Percentiles rank a stretch among this genome's conserved stretches.
Evolutionary conservation across 371 early-diverging fungal genomes (phyloP).

Genomic region (Mucor irregularis): DNA sequence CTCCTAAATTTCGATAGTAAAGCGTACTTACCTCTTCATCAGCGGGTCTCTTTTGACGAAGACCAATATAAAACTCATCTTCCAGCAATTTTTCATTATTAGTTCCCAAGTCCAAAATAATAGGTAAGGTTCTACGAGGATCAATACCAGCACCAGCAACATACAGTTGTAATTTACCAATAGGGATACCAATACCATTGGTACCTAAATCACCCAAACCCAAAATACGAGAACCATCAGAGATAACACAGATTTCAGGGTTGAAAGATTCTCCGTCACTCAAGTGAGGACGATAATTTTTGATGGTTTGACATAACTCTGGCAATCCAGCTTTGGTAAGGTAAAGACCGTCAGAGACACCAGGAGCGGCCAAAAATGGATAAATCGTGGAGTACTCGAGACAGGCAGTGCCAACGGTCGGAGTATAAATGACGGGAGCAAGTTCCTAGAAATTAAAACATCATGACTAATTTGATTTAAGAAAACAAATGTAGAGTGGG

Average conservation of each 20-base stretch:
- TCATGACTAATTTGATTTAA: not conserved
- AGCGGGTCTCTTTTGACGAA: conserved; percentile 51
- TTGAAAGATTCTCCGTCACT: conserved; percentile 30
- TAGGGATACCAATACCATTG: conserved; percentile 93
- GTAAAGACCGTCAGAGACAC: conserved; percentile 80
- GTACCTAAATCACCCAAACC: conserved; percentile 93
- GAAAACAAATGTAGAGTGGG: not conserved
- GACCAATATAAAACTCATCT: conserved; percentile 89
- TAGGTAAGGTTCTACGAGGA: conserved; percentile 83
- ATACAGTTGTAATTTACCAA: conserved; percentile 91
- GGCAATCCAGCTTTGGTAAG: conserved; percentile 66
- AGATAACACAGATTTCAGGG: conserved; percentile 86
- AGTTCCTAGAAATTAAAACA: conserved; percentile 52
- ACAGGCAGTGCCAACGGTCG: conserved; percentile 91
- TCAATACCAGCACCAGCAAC: conserved; percentile 91
- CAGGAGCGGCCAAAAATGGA: conserved; percentile 78
- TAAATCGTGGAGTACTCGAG: conserved; percentile 86
- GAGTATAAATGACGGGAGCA: conserved; percentile 89
- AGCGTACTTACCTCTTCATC: conserved; percentile 43
- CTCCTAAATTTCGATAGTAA: not conserved
- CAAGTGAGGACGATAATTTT: conserved; percentile 55
- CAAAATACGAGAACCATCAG: conserved; percentile 92
- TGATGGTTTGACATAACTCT: conserved; percentile 66
- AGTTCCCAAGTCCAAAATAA: conserved; percentile 88
- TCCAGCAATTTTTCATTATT: conserved; percentile 76